Evolutionary conservation across 1,284 basidiomycete species (phyloP), one percentile per base, ranked within the genome.

Genomic region (Phaffia rhodozyma): DNA sequence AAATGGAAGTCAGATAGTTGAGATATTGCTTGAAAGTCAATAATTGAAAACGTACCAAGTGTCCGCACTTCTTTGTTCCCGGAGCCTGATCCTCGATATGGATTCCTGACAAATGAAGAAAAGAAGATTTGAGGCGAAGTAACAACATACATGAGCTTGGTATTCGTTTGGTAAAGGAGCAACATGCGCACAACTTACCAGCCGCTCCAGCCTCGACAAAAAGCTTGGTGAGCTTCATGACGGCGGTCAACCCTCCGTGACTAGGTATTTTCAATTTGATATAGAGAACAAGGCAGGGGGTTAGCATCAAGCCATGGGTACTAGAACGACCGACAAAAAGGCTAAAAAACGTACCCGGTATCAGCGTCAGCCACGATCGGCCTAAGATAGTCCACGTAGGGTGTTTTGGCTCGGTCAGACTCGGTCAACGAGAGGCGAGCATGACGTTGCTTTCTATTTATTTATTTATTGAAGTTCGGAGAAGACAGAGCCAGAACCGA

Each of bases 351-450:
- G 75, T 70, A 91, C 89, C 89, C 91, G 55, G 91, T 93, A 78
- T 94, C 92, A 52, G 86, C 91, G 74, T 96, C 92, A 16, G 92
- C 92, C 67, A 97, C 86, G 69, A 97, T 93, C 29, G 92, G 92
- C 57, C 90, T 81, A 60, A 97, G 78, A 75, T 96, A 97, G 75
- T 97, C 92, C 61, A 91, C 79, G 69, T 73, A 68, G 11, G 78
- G 76, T 13, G 73, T 74, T 63, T 75, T 73, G 21, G 68, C 68
- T n/a, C 68, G 74, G 73, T 92, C 83, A 49, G 81, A 79, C 29
- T 87, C 83, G n/a, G 85, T 79, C 78, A 92, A 73, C 68, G 76
- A 79, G 9, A 83, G 82, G 16, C 79, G 77, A 34, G 72, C 72
- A 68, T 79, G 77, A 65, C 77, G 74, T 70, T 80, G 79, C 72